These are phyloP conservation scores for Pichia sp. DNA, from an alignment of 1,139 yeast genomes.

Conservation along the genomic window DNA sequence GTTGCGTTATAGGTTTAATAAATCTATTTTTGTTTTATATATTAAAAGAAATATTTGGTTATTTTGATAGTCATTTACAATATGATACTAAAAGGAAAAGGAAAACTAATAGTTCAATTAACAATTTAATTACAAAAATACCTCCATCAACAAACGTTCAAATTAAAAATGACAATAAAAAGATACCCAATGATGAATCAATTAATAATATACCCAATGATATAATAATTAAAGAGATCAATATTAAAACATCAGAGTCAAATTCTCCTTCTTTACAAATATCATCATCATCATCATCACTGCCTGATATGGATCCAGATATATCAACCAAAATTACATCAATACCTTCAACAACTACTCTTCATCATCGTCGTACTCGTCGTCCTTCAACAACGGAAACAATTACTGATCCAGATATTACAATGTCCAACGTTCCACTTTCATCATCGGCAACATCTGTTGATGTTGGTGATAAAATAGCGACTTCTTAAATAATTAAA, in stretches of 20 bases:
- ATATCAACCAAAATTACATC: too few relatives aligned
- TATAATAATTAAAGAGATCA: too few relatives aligned
- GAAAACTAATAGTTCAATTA: not conserved
- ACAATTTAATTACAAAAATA: too few relatives aligned
- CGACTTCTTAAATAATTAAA: too few relatives aligned
- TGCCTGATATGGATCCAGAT: not conserved
- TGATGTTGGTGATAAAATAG: too few relatives aligned
- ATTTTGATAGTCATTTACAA: not conserved
- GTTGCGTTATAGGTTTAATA: constrained; percentile 12
- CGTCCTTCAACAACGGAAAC: not conserved
- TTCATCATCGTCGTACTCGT: not conserved
- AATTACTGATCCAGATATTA: not conserved
- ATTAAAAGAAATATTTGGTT: not conserved
- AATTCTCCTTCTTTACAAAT: too few relatives aligned
- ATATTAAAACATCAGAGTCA: too few relatives aligned
- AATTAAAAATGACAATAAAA: too few relatives aligned
- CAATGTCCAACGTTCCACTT: not conserved
- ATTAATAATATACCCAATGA: too few relatives aligned
- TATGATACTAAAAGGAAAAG: not conserved
- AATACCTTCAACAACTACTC: not conserved
- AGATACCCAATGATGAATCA: too few relatives aligned
- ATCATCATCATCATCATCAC: too few relatives aligned
- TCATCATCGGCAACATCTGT: not conserved
- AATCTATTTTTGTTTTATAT: constrained; percentile 5
- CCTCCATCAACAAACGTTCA: too few relatives aligned